Evolutionary conservation across 768 basidiomycete genomes (phyloP), one percentile per base, ranked within the genome.

Genomic region (Kwoniella dejecticola): DNA sequence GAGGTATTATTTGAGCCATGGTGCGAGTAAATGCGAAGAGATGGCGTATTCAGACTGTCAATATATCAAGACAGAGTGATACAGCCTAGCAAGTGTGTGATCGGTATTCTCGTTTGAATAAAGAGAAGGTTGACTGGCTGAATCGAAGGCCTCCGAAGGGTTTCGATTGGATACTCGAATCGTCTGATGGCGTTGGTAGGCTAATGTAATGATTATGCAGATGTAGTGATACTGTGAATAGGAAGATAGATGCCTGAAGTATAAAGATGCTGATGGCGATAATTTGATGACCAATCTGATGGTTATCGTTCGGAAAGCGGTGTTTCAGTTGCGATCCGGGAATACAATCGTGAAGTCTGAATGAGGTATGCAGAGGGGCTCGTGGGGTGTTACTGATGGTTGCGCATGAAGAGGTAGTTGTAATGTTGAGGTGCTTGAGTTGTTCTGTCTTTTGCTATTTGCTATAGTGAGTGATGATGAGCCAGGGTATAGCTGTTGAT

Each of bases 271-370:
- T 72, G 60, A 69, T 60, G 68, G 79, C 89, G 23, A 89, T 91
- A 76, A 90, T 84, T 77, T 90, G 88, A 79, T 89, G 88, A 38
- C 83, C 83, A 83, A 70, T 63, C 74, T 94, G 15, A 7, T 36
- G 7, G 33, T 36, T 7, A 36, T 36, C 7, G 33, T 15, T 36
- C 33, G 7, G 7, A 36, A 36, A 36, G 33, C 33, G 33, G 33
- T 36, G 33, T 36, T 26, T n/a, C 27, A 23, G 4, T 23, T 46
- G 21, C 23, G 47, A n/a, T 30, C 29, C n/a, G 33, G 33, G 33
- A 15, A 15, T 7, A 36, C 15, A 36, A 7, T 36, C 7, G 15
- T 7, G 33, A 24, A 11, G 46, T 23, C 11, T 15, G 3, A 45
- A 26, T 26, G 46, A 47, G 12, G 23, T 47, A 13, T 47, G 19